Conservation (phyloP, 495 filamentous ascomycete genomes). For the Acidomyces sp. region DNA sequence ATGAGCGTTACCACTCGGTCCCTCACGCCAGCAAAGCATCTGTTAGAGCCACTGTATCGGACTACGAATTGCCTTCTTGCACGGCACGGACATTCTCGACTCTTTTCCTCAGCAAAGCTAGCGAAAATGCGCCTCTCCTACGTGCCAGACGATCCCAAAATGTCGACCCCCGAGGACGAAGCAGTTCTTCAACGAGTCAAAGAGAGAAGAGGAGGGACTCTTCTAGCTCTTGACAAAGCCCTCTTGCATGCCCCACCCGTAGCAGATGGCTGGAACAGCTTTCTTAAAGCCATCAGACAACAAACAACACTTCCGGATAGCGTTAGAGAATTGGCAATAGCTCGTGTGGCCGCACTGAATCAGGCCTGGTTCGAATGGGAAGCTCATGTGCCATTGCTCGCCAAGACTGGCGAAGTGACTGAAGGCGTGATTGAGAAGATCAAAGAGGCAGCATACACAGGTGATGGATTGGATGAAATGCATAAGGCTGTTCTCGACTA, state of each 20-base stretch:
- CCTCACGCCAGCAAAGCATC: neutral
- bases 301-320: constrained; percentile 45
- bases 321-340: constrained; percentile 59
- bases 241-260: constrained; percentile 61
- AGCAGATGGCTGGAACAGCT: constrained; percentile 66
- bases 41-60: neutral
- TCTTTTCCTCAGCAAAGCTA: constrained; percentile 1
- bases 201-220: constrained; percentile 49
- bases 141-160: constrained; percentile 16
- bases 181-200: constrained; percentile 49
- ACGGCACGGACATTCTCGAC: neutral
- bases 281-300: constrained; percentile 62
- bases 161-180: constrained; percentile 10
- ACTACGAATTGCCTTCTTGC: neutral
- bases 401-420: constrained; percentile 24
- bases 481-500: constrained; percentile 56
- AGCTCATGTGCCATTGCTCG: constrained; percentile 54
- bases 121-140: constrained; percentile 21
- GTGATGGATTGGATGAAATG: constrained; percentile 35
- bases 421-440: constrained; percentile 16
- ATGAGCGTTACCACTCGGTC: too few relatives aligned
- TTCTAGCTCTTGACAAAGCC: constrained; percentile 58
- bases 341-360: constrained; percentile 60
- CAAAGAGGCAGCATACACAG: constrained; percentile 14
- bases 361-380: constrained; percentile 68